phyloP scores from a whole-genome alignment of 2,329 filamentous ascomycete species.

The Talaromyces sp. region DNA sequence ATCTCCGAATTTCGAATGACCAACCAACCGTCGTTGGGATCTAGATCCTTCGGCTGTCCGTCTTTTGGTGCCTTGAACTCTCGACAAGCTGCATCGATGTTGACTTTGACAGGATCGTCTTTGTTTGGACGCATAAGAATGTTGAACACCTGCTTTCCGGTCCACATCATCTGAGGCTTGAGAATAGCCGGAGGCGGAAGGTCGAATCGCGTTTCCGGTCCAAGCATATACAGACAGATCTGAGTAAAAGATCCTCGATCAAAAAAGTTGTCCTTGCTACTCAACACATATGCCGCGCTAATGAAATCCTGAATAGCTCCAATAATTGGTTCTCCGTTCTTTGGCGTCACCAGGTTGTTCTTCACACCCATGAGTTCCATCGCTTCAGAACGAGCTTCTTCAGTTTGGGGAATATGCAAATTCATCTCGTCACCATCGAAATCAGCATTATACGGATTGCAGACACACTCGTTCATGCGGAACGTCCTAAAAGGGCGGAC shows the following conservation, averaged over 20 bases:
- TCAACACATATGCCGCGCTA: slow-evolving; percentile 86
- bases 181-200: slow-evolving; percentile 82
- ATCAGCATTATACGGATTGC: slow-evolving; percentile 96
- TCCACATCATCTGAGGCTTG: slow-evolving; percentile 87
- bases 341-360: slow-evolving; percentile 90
- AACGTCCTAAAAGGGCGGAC: slow-evolving; percentile 94
- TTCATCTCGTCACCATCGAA: slow-evolving; percentile 99
- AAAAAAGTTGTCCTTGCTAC: slow-evolving; percentile 89
- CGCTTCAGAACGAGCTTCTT: slow-evolving; percentile 91
- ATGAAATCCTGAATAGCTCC: slow-evolving; percentile 99
- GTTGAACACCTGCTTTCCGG: slow-evolving; percentile 94
- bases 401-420: slow-evolving; percentile 92
- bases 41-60: slow-evolving; percentile 56
- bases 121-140: slow-evolving; percentile 87
- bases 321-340: slow-evolving; percentile 97
- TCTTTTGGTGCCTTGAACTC: slow-evolving; percentile 55
- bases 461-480: slow-evolving; percentile 95
- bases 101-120: slow-evolving; percentile 76
- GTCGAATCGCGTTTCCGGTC: slow-evolving; percentile 71
- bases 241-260: slow-evolving; percentile 85
- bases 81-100: slow-evolving; percentile 88
- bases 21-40: slow-evolving; percentile 83
- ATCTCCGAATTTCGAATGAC: slow-evolving; percentile 95
- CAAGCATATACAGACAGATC: slow-evolving; percentile 91
- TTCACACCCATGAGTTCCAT: slow-evolving; percentile 98